Percentiles rank a stretch among this genome's conserved stretches.
Conservation (phyloP, 108 stramenopile species). For the Bacterosira constricta region DNA sequence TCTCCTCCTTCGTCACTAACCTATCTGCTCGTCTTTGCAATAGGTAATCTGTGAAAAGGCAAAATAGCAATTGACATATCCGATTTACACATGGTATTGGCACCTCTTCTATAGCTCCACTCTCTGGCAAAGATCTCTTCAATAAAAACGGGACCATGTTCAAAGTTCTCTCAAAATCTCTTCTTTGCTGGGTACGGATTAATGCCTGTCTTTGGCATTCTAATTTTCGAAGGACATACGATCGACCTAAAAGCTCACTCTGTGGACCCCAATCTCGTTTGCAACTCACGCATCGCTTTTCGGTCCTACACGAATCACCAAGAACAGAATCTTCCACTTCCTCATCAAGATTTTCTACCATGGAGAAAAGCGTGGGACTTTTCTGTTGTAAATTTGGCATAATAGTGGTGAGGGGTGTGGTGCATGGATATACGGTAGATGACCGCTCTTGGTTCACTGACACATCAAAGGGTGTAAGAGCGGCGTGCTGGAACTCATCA, state of each 20-base stretch:
- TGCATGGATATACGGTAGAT: neutral
- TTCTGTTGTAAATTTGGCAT: constrained; percentile 50
- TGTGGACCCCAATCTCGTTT: constrained; percentile 62
- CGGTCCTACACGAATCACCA: constrained; percentile 52
- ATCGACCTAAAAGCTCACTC: constrained; percentile 59
- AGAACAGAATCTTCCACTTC: constrained; percentile 46
- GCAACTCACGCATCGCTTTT: constrained; percentile 49
- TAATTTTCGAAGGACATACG: constrained; percentile 50
- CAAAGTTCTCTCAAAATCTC: constrained; percentile 17
- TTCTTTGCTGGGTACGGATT: constrained; percentile 15
- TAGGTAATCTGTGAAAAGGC: constrained; percentile 21
- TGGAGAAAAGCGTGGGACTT: constrained; percentile 24
- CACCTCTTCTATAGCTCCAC: neutral
- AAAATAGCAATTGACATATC: constrained; percentile 21
- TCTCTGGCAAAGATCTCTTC: neutral
- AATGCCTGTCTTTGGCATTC: constrained; percentile 36
- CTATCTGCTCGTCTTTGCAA: constrained; percentile 37
- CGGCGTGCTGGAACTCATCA: constrained; percentile 48
- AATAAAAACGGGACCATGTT: constrained; percentile 12
- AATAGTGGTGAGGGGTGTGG: constrained; percentile 31
- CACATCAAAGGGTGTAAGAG: constrained; percentile 51
- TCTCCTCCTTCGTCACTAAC: constrained; percentile 24
- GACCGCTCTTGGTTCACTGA: neutral
- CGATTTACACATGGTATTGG: constrained; percentile 6
- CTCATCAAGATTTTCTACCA: constrained; percentile 32